Conservation (phyloP, 1,284 basidiomycete genomes). For the Volvariella volvacea region DNA sequence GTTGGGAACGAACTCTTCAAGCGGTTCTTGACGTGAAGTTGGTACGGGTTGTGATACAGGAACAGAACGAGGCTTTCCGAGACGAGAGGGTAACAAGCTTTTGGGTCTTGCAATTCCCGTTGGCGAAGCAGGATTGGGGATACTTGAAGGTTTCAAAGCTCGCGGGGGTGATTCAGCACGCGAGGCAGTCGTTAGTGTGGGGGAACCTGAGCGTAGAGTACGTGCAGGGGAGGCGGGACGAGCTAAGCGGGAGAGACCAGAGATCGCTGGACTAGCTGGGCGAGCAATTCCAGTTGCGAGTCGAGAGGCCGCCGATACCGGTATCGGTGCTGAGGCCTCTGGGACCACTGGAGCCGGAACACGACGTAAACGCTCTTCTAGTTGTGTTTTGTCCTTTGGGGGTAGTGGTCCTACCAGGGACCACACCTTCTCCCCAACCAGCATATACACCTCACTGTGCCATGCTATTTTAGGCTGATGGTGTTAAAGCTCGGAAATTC, state of each 20-base stretch:
- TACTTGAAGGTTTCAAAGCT: conserved; percentile 27
- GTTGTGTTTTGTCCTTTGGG: conserved; percentile 84
- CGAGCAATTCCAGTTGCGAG: conserved; percentile 47
- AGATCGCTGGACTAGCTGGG: conserved; percentile 57
- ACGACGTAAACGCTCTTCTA: conserved; percentile 85
- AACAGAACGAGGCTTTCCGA: conserved; percentile 51
- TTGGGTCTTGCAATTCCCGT: conserved; percentile 46
- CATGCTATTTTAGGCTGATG: conserved; percentile 9
- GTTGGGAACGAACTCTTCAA: conserved; percentile 9
- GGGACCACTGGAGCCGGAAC: conserved; percentile 58
- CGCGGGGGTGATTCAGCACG: conserved; percentile 47
- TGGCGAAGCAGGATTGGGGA: conserved; percentile 31
- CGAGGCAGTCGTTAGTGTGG: conserved; percentile 30
- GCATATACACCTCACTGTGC: conserved; percentile 71
- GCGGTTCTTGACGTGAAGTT: conserved; percentile 17
- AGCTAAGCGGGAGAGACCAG: conserved; percentile 44
- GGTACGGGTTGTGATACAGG: conserved; percentile 21
- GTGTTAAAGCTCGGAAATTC: conserved; percentile 8
- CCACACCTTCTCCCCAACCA: conserved; percentile 86
- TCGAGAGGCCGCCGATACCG: conserved; percentile 38
- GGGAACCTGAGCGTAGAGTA: conserved; percentile 44
- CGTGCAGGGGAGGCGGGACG: conserved; percentile 59
- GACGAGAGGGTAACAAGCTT: conserved; percentile 62
- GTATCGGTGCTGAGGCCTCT: conserved; percentile 21
- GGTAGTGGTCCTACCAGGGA: conserved; percentile 69